Base-by-base conservation (phyloP, 345 rosid species). In the Luvunga scandens region DNA sequence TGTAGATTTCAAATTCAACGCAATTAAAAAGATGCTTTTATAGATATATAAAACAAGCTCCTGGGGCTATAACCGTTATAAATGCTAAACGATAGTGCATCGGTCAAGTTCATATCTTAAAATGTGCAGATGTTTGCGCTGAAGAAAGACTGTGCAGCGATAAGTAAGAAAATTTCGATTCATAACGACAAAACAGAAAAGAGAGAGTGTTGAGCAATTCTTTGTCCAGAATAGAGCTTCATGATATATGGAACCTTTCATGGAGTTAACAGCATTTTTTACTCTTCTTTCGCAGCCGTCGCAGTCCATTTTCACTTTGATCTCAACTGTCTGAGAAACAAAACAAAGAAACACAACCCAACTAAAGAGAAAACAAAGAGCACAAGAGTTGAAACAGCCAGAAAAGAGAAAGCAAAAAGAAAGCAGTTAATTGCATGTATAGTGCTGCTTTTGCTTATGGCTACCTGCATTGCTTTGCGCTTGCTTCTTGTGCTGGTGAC, bases 241-340 rank as follows among this genome's bases (percentile, higher is more conserved):
- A 33, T 6, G 33, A 33, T 7, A n/a, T 9, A 24, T 24, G 45
- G 71, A 76, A 94, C 98, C 98, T 95, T 85, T 93, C 88, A 92
- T 91, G 83, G 86, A 65, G 79, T 84, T 83, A 76, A 92, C 94
- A 81, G 91, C 92, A 81, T 88, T 84, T 85, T 82, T 86, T 1
- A 95, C 97, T 85, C 93, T 86, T 82, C 98, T 92, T 84, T 95
- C 98, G 63, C 98, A 93, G 75, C 98, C 98, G 85, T 93, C 98
- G 69, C 98, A 93, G 86, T 95, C 98, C 98, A 95, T 95, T 81
- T 93, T 95, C 55, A 95, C 98, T 84, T 90, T 95, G 86, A 95
- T 95, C 84, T 95, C 98, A 65, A 95, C 98, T 22, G 98, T 95
- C 98, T 95, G 88, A 74, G 63, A 59, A 77, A 39, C 21, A 33